Base-by-base conservation (phyloP, 2,329 filamentous ascomycete genomes). In the Cytospora leucostoma region DNA sequence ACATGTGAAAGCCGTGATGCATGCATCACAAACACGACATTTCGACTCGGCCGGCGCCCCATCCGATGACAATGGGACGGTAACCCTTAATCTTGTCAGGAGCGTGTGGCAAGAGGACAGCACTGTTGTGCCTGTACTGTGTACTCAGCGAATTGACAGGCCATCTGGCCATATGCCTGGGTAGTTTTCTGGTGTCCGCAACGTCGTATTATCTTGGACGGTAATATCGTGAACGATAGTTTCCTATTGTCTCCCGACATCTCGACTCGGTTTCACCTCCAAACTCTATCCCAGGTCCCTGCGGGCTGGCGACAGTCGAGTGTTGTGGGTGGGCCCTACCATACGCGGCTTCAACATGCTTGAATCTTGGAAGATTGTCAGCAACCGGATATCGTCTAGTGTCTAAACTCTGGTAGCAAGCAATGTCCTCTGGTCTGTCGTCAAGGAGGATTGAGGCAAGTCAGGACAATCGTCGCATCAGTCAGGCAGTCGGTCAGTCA, bases 211-310 rank as follows among this genome's bases (percentile, higher is more conserved):
- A 21, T 60, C 40, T 44, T 44, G 17, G 51, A n/a, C 27, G 7
- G 32, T 54, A 55, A n/a, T 34, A 47, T 50, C 51, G 35, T 60
- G 37, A 52, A 37, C 17, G 51, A 38, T 3, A 38, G 27, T 32
- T 59, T 37, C 62, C 53, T 64, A 32, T 3, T 32, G 37, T 32
- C 51, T 37, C 62, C 53, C 61, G 56, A 19, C 38, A 64, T 64
- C 58, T 64, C 62, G 62, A 64, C 32, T 52, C 52, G 53, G 62
- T 64, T 64, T 64, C 62, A 64, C 38, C 56, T 52, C 47, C 51
- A 53, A 32, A n/a, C n/a, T 27, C 27, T 27, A 10, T n/a, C 19
- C 8, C 27, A 27, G 34, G 32, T 21, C 32, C 34, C 50, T 27
- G 38, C 33, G 27, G 27, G 27, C 27, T 27, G 27, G 27, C 27